These are phyloP conservation scores for Ettlia oleoabundans DNA, from an alignment of 139 green algal genomes.

Conservation along the genomic window DNA sequence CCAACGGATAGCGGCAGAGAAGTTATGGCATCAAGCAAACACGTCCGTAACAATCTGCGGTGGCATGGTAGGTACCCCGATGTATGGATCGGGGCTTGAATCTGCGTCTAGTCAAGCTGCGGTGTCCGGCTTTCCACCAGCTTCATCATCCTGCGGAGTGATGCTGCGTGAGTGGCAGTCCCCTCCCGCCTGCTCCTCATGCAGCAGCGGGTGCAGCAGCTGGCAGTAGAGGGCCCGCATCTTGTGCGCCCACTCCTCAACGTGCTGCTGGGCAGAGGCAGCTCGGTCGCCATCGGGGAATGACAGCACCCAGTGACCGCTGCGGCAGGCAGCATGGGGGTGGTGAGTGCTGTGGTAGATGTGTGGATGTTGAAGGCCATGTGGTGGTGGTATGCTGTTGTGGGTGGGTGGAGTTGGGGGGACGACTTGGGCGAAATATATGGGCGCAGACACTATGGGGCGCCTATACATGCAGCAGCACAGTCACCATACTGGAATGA, in stretches of 20 bases:
- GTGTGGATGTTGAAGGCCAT: background rate
- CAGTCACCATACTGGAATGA: no score
- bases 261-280: slow-evolving; percentile 52
- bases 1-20: no score
- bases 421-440: background rate
- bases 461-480: no score
- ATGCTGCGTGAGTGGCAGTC: background rate
- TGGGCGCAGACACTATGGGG: background rate
- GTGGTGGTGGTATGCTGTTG: background rate
- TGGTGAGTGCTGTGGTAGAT: background rate
- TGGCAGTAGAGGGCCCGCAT: slow-evolving; percentile 23
- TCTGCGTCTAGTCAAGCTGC: no score
- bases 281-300: slow-evolving; percentile 68
- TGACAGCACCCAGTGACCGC: slow-evolving; percentile 86
- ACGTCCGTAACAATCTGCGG: no score
- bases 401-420: no score
- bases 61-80: no score
- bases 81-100: no score
- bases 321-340: background rate
- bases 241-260: slow-evolving; percentile 45
- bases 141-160: no score
- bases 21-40: no score
- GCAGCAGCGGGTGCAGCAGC: slow-evolving; percentile 31
- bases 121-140: no score
- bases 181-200: no score